Evolutionary conservation across 2,329 filamentous ascomycete genomes (phyloP), one percentile per base, ranked within the genome.

Genomic region (Fusarium camptoceras): DNA sequence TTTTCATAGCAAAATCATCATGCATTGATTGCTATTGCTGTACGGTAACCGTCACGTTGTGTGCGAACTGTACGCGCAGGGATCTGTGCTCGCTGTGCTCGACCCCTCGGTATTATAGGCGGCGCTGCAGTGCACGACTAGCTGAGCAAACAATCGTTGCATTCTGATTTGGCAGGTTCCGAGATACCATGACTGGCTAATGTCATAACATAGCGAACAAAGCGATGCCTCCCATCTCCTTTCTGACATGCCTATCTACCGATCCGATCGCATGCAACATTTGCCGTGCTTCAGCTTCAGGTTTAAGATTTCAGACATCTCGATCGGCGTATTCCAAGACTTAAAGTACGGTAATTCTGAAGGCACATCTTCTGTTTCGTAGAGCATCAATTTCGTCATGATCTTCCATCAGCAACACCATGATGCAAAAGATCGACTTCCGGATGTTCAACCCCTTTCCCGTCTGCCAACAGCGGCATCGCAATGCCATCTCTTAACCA

Each of bases 301-400:
- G 24, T 25, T 37, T 37, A 44, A 44, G 24, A 44, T 25, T 44
- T 43, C 39, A 30, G 30, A 20, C 59, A 64, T 68, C 67, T 55
- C 63, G 64, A 70, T 64, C 59, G 30, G 47, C 18, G 28, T 34
- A 42, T 46, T 22, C 6, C 20, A 22, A 20, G n/a, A 41, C 24
- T 30, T 39, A 16, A 5, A 15, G 30, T 31, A 41, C 31, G 24
- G 20, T 61, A 60, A 50, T 31, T 34, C 34, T 46, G 14, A 55
- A 30, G n/a, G 20, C 18, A 43, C 15, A 51, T 51, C 53, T 51
- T 37, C 31, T 31, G 20, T 50, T 34, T 25, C 16, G 20, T 37
- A 54, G 49, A 69, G 41, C 62, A 55, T 59, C 27, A 48, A 43
- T 48, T 30, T 58, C 61, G 66, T 67, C 66, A 67, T 70, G 66